Conservation (phyloP, 2,329 filamentous ascomycete species). For the Niveomyces coronatus region DNA sequence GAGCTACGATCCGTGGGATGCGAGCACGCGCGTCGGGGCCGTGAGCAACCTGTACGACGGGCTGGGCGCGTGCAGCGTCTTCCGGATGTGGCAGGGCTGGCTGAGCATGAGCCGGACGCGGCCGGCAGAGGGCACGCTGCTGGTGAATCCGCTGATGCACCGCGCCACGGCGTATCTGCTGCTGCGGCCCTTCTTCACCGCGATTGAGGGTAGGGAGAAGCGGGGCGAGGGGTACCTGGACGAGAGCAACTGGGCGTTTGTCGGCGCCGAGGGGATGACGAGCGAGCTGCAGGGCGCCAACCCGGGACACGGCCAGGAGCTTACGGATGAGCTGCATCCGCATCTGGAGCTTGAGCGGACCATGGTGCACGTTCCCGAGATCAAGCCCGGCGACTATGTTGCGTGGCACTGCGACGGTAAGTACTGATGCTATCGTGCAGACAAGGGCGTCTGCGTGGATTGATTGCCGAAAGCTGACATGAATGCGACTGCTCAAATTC, state of each 20-base stretch:
- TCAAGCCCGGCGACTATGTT: constrained; percentile 67
- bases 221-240: constrained; percentile 31
- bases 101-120: constrained; percentile 64
- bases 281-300: constrained; percentile 60
- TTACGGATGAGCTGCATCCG: constrained; percentile 58
- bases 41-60: constrained; percentile 70
- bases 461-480: too few species aligned
- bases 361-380: constrained; percentile 60
- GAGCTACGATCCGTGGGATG: constrained; percentile 73
- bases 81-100: constrained; percentile 89
- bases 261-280: constrained; percentile 33
- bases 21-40: constrained; percentile 54
- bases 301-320: constrained; percentile 61
- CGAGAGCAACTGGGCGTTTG: constrained; percentile 49
- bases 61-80: constrained; percentile 71
- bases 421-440: constrained; percentile 15
- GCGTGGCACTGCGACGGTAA: constrained; percentile 73
- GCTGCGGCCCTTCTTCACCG: constrained; percentile 72
- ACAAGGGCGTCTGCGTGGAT: background rate
- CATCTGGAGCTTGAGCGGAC: constrained; percentile 56
- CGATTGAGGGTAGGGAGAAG: constrained; percentile 22
- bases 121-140: constrained; percentile 67
- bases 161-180: constrained; percentile 72
- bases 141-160: constrained; percentile 69
- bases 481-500: too few species aligned